Conservation (phyloP, 208 protist species). For the Novymonas esmeraldas region DNA sequence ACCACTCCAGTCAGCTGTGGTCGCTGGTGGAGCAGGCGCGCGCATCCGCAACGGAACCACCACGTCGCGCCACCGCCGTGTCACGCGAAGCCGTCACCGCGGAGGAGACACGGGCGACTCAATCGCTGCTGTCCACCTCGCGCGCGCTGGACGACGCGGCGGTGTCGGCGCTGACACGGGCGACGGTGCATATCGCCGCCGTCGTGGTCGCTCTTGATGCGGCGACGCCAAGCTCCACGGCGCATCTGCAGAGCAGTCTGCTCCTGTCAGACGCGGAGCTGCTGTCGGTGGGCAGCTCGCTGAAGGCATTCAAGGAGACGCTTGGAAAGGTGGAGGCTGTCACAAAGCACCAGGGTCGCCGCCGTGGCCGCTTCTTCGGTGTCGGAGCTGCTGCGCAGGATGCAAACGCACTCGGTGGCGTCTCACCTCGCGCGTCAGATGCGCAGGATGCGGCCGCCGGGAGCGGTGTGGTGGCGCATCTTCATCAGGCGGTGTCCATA, state of each 20-base stretch:
- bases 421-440: background rate
- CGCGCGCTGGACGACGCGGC: constrained; percentile 13
- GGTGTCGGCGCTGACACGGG: constrained; percentile 6
- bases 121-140: constrained; percentile 18
- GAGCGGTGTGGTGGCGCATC: constrained; percentile 22
- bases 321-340: constrained; percentile 27
- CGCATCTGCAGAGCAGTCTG: constrained; percentile 51
- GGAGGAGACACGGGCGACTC: constrained; percentile 10
- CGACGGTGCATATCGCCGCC: constrained; percentile 13
- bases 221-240: constrained; percentile 35
- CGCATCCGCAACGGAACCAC: background rate
- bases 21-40: constrained; percentile 20
- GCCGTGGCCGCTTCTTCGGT: background rate
- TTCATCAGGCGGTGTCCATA: constrained; percentile 40
- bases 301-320: constrained; percentile 49
- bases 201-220: constrained; percentile 49
- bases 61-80: background rate
- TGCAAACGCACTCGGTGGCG: background rate
- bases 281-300: constrained; percentile 44
- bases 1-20: constrained; percentile 22
- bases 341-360: background rate
- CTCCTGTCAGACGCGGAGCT: constrained; percentile 81
- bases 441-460: background rate
- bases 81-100: background rate
- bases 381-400: too few relatives aligned